A percentile compares a stretch with the other conserved stretches of the same genome.
Evolutionary conservation across 148 eudicot species (phyloP).

Genomic region (Amaranthus cruentus): DNA sequence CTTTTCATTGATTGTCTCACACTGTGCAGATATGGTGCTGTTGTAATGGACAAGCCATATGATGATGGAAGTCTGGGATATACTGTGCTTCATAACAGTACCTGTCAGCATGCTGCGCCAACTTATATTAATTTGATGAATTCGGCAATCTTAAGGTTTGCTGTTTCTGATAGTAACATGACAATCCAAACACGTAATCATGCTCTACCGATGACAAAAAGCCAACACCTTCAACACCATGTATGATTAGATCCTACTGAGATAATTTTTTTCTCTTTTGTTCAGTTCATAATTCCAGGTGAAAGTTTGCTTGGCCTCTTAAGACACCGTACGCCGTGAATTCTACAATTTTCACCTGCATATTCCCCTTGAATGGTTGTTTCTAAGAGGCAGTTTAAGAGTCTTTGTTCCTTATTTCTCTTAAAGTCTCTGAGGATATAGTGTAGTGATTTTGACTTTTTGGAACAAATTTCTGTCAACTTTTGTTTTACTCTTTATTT

Average conservation of each 20-base stretch:
- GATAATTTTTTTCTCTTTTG: background rate
- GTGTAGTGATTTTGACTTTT: no score
- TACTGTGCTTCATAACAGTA: slow-evolving; percentile 85
- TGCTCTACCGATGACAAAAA: slow-evolving; percentile 85
- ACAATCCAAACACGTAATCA: slow-evolving; percentile 89
- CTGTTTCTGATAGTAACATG: slow-evolving; percentile 71
- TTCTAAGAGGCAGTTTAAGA: background rate
- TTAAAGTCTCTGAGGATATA: background rate
- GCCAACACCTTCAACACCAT: slow-evolving; percentile 88
- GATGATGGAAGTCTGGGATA: slow-evolving; percentile 80
- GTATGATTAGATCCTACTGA: slow-evolving; percentile 38
- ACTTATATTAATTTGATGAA: slow-evolving; percentile 83
- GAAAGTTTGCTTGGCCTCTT: background rate
- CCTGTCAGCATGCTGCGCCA: slow-evolving; percentile 98
- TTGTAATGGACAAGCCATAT: slow-evolving; percentile 71
- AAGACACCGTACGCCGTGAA: background rate
- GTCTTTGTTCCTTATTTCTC: background rate
- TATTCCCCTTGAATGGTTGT: slow-evolving; percentile 8
- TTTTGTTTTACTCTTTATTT: no score
- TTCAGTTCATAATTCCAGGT: background rate
- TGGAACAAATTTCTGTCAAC: no score
- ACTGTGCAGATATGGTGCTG: slow-evolving; percentile 78
- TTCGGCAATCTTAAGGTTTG: slow-evolving; percentile 90
- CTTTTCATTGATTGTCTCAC: slow-evolving; percentile 3
- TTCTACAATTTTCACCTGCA: background rate